These are phyloP conservation scores for Handroanthus guayacan DNA, from an alignment of 257 asterid species.

Conservation along the genomic window DNA sequence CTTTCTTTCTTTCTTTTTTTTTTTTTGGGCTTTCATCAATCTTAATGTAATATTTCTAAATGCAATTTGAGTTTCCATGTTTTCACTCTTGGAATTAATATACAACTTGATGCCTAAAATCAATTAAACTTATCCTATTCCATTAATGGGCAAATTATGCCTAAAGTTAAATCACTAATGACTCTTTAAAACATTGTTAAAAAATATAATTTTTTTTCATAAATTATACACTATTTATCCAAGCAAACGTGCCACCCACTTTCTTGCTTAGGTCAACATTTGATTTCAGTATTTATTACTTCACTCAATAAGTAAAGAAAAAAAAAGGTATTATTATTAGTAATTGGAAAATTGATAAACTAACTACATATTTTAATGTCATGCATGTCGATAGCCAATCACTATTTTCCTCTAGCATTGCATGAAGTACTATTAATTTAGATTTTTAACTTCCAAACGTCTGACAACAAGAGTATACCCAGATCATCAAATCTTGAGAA, in stretches of 20 bases:
- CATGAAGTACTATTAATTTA: background rate
- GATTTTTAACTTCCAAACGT: background rate
- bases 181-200: background rate
- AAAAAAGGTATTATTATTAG: background rate
- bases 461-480: no score
- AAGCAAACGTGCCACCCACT: constrained; percentile 47
- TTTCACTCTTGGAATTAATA: no score
- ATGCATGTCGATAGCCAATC: constrained; percentile 22
- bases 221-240: constrained; percentile 9
- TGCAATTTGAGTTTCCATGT: no score
- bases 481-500: background rate
- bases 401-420: background rate
- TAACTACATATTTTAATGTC: background rate
- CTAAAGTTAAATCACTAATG: background rate
- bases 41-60: no score
- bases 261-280: constrained; percentile 35
- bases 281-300: background rate
- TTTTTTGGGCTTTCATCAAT: no score
- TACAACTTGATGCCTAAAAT: no score
- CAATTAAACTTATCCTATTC: background rate
- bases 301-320: background rate
- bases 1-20: no score
- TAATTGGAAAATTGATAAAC: background rate
- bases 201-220: background rate
- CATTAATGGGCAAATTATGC: constrained; percentile 6